Evolutionary conservation across 306 rosid species (phyloP).

Genomic region (Crataegus laevigata): DNA sequence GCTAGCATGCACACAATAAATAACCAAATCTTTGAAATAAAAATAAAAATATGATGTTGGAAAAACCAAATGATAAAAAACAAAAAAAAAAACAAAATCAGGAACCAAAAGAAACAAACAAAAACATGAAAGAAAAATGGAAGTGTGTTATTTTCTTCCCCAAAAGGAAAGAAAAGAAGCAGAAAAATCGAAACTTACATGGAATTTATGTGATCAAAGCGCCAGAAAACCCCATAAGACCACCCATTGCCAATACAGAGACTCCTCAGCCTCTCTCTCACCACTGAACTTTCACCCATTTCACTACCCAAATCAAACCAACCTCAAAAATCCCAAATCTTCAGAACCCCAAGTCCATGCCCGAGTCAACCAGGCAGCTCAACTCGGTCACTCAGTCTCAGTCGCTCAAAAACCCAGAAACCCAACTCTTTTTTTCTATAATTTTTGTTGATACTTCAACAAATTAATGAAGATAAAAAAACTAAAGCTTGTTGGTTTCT

Average conservation of each 20-base stretch:
- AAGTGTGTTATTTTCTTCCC: not conserved
- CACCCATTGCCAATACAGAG: constrained; percentile 55
- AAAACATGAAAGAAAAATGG: not conserved
- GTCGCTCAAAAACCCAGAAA: not conserved
- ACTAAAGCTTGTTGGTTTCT: not conserved
- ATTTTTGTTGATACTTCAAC: not conserved
- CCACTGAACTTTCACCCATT: constrained; percentile 29
- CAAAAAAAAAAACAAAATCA: not conserved
- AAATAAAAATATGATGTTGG: not conserved
- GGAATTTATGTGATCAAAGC: constrained; percentile 51
- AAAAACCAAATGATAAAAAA: not conserved
- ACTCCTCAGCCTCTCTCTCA: constrained; percentile 43
- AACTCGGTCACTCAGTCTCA: not conserved
- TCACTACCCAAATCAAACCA: not conserved
- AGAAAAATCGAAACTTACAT: constrained; percentile 35
- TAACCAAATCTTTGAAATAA: not conserved
- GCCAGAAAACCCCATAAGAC: constrained; percentile 85
- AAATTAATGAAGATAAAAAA: not conserved
- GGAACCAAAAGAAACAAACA: not conserved
- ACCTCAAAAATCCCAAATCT: constrained; percentile 1
- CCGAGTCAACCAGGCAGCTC: constrained; percentile 16
- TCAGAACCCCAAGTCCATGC: constrained; percentile 22
- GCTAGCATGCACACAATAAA: not conserved
- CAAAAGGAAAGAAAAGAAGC: not conserved
- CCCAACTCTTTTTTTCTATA: constrained; percentile 2